Conservation (phyloP, 192 early-diverging fungal species). For the Piromyces sp. region DNA sequence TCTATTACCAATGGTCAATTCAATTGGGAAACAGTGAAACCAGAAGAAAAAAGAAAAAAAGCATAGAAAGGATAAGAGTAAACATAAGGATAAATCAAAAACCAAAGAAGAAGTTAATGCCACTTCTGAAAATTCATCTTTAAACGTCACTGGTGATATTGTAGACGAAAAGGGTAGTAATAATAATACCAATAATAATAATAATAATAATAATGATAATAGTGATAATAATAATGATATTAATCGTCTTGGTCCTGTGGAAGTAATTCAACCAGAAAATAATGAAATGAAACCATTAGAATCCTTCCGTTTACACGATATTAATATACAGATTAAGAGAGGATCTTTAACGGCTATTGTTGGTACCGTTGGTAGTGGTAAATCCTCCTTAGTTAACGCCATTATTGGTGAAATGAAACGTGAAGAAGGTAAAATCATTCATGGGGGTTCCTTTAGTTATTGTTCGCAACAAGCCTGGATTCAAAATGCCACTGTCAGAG, state of each 20-base stretch:
- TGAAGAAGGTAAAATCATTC: conserved; percentile 27
- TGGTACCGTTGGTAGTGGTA: conserved; percentile 49
- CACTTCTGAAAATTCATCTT: not conserved
- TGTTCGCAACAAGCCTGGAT: not conserved
- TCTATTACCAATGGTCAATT: conserved; percentile 38
- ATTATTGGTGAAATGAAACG: conserved; percentile 79
- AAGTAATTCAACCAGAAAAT: no score
- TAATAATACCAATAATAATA: no score
- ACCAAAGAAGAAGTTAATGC: not conserved
- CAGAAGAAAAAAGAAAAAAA: not conserved
- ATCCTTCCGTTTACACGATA: conserved; percentile 1
- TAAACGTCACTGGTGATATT: not conserved
- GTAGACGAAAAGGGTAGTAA: not conserved
- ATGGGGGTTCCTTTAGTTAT: conserved; percentile 34
- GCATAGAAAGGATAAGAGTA: no score
- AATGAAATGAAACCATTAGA: no score
- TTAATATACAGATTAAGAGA: conserved; percentile 23
- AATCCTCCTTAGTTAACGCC: conserved; percentile 57
- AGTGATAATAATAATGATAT: not conserved
- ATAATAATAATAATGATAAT: not conserved
- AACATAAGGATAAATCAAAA: conserved; percentile 1
- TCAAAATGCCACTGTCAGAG: conserved; percentile 11
- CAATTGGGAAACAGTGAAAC: conserved; percentile 34
- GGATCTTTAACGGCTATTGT: conserved; percentile 23
- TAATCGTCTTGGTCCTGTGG: no score